phyloP scores from a whole-genome alignment of 2,329 filamentous ascomycete genomes.

The Colletotrichum caudatum region DNA sequence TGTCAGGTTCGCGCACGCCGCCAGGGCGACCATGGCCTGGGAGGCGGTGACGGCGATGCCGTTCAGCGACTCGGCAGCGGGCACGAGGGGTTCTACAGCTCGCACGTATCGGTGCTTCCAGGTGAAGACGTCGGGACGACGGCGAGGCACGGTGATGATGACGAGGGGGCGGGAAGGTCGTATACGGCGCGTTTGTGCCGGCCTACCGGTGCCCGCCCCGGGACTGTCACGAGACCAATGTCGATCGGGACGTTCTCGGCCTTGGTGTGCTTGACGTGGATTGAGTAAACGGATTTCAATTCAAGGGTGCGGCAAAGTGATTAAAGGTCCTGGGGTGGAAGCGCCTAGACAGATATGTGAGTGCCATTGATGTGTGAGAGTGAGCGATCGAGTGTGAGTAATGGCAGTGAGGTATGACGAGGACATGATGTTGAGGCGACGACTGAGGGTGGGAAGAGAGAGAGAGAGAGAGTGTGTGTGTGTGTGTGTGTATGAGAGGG shows the following conservation, averaged over 20 bases:
- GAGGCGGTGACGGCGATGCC: conserved; percentile 10
- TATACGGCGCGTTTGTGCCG: background rate
- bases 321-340: too few relatives aligned
- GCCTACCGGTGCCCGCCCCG: background rate
- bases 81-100: background rate
- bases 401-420: too few relatives aligned
- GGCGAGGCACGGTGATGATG: background rate
- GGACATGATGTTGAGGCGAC: too few relatives aligned
- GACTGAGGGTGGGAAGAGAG: too few relatives aligned
- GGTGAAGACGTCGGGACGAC: background rate
- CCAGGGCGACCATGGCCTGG: background rate
- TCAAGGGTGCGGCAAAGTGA: background rate
- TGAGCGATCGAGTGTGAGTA: background rate
- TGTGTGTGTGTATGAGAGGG: too few relatives aligned
- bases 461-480: too few relatives aligned
- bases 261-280: background rate
- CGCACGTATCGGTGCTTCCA: background rate
- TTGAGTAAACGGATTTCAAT: background rate
- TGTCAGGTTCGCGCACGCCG: background rate
- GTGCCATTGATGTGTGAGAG: background rate
- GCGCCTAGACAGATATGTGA: background rate
- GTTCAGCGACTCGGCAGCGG: background rate
- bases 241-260: background rate
- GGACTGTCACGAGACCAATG: background rate
- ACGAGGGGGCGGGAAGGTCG: background rate